phyloP scores from a whole-genome alignment of 106 monocot genomes.

The Allium cepa region DNA sequence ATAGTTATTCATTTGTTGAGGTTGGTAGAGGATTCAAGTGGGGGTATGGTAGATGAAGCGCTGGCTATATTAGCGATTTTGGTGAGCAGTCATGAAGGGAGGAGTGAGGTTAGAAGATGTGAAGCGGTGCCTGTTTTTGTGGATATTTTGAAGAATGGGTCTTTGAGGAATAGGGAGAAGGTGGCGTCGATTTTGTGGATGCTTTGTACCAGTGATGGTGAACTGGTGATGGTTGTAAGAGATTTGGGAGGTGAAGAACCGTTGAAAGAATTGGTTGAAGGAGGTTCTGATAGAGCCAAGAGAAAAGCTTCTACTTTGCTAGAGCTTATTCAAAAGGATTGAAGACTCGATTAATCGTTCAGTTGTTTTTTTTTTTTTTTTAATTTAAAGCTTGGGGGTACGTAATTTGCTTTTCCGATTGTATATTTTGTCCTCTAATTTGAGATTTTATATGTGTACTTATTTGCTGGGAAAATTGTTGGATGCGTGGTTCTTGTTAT shows the following conservation, averaged over 20 bases:
- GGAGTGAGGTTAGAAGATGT: conserved; percentile 20
- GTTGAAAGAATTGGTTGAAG: conserved; percentile 42
- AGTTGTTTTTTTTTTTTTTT: too few relatives aligned
- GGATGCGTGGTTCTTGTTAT: too few relatives aligned
- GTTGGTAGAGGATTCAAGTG: conserved; percentile 41
- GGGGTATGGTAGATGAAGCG: conserved; percentile 67
- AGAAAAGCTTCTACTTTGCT: conserved; percentile 51
- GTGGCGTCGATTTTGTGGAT: conserved; percentile 41
- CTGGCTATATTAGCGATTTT: conserved; percentile 53
- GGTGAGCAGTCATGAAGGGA: conserved; percentile 35
- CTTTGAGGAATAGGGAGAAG: conserved; percentile 52
- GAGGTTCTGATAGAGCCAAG: conserved; percentile 60
- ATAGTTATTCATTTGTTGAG: conserved; percentile 40
- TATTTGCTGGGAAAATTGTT: too few relatives aligned
- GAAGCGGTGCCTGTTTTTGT: conserved; percentile 30
- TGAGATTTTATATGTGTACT: too few relatives aligned
- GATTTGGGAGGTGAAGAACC: conserved; percentile 46
- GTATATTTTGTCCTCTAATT: too few relatives aligned
- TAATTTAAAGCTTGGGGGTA: too few relatives aligned
- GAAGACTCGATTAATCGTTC: too few relatives aligned
- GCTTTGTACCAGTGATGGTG: conserved; percentile 30
- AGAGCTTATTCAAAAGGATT: conserved; percentile 4
- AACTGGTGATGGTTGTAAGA: conserved; percentile 21
- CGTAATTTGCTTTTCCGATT: too few relatives aligned
- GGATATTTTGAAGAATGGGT: conserved; percentile 37